Percentiles rank a stretch among this genome's conserved stretches.
phyloP scores from a whole-genome alignment of 305 asterid species.

The Fraxinus sp. region DNA sequence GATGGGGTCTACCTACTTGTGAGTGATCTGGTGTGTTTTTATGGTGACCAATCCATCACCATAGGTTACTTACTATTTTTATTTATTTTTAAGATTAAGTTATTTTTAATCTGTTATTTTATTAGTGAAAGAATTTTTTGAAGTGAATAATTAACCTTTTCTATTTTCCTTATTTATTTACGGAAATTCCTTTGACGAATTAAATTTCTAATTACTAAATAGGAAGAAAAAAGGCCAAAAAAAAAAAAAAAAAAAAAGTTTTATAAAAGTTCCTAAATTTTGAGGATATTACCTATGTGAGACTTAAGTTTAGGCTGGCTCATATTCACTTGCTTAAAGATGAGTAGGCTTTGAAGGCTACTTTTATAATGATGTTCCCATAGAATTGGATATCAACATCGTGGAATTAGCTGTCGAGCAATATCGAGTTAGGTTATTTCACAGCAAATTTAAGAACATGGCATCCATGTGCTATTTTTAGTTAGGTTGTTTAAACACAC shows the following conservation, averaged over 20 bases:
- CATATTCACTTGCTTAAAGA: background rate
- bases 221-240: too few species aligned
- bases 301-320: background rate
- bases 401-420: background rate
- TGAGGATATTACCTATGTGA: too few species aligned
- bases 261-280: too few species aligned
- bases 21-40: too few species aligned
- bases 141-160: background rate
- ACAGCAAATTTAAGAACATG: background rate
- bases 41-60: background rate
- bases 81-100: background rate
- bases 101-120: background rate
- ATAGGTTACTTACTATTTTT: background rate
- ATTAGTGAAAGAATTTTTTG: background rate
- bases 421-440: background rate
- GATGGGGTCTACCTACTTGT: too few species aligned
- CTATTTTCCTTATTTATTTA: background rate
- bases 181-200: background rate
- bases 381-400: background rate
- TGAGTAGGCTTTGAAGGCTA: background rate
- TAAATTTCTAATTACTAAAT: background rate
- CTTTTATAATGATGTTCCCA: background rate
- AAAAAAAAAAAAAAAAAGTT: too few species aligned
- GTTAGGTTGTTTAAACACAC: conserved; percentile 47
- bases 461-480: background rate